phyloP scores from a whole-genome alignment of 2,329 filamentous ascomycete genomes.

The Hypoxylon sp. region DNA sequence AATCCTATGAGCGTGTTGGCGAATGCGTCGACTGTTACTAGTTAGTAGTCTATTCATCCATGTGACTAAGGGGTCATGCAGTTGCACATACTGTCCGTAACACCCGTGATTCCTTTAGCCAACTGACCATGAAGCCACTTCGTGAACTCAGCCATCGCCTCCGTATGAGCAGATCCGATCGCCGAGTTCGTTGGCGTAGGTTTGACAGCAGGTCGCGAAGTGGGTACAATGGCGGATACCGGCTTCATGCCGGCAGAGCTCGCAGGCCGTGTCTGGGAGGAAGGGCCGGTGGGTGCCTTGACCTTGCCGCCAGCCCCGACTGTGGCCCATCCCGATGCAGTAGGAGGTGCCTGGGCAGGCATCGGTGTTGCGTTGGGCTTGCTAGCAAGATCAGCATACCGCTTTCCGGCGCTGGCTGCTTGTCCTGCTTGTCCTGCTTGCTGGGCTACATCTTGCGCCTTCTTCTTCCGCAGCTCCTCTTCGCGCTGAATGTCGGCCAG shows the following conservation, averaged over 20 bases:
- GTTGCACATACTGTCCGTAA: conserved; percentile 63
- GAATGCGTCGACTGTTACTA: conserved; percentile 77
- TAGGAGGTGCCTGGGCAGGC: conserved; percentile 56
- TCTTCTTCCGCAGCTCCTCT: conserved; percentile 90
- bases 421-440: conserved; percentile 61
- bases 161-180: conserved; percentile 57
- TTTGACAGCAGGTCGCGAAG: conserved; percentile 64
- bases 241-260: conserved; percentile 60
- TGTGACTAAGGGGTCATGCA: neutral
- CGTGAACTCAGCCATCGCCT: conserved; percentile 88
- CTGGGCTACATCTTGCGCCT: conserved; percentile 65
- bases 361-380: conserved; percentile 65
- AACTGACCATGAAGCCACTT: conserved; percentile 91
- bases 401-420: conserved; percentile 74
- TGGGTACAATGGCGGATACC: conserved; percentile 51
- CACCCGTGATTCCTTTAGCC: conserved; percentile 73
- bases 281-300: conserved; percentile 75
- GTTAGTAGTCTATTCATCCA: conserved; percentile 49
- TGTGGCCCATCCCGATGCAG: conserved; percentile 84
- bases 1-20: conserved; percentile 80
- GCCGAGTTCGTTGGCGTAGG: conserved; percentile 62
- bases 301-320: conserved; percentile 94
- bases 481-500: conserved; percentile 96
- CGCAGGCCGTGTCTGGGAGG: conserved; percentile 60
- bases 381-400: conserved; percentile 93